Conservation (phyloP, 306 rosid species). For the Gleditsia sinensis region DNA sequence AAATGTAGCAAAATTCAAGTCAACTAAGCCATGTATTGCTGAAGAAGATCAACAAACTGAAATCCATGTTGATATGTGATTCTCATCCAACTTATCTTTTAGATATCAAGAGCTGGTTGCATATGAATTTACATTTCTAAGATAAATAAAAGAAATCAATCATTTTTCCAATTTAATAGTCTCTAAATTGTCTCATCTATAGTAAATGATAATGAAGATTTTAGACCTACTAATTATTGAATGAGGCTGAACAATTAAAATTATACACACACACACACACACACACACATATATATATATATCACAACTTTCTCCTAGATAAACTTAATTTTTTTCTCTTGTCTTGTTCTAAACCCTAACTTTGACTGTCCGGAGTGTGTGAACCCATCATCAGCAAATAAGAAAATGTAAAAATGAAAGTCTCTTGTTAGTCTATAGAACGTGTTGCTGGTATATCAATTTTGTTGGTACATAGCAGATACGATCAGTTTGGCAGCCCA, state of each 20-base stretch:
- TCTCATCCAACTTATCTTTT: neutral
- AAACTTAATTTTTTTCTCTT: too few species aligned
- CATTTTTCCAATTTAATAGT: neutral
- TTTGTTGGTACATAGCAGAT: slow-evolving; percentile 30
- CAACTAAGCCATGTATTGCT: neutral
- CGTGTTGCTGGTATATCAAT: slow-evolving; percentile 37
- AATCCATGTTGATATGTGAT: neutral
- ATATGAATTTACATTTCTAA: neutral
- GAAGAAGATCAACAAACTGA: neutral
- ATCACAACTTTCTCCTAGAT: too few species aligned
- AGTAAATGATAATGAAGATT: too few species aligned
- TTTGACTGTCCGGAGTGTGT: too few species aligned
- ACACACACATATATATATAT: too few species aligned
- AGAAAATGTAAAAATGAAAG: too few species aligned
- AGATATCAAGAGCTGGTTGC: neutral
- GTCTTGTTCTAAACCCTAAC: too few species aligned
- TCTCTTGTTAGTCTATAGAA: too few species aligned
- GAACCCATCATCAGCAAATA: too few species aligned
- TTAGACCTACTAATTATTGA: too few species aligned
- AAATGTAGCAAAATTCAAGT: neutral
- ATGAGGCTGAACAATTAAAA: too few species aligned
- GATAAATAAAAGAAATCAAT: neutral
- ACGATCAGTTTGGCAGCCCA: slow-evolving; percentile 36
- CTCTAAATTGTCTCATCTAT: neutral
- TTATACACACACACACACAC: too few species aligned